Evolutionary conservation across 306 rosid species (phyloP).

Genomic region (Carpinus fangiana): DNA sequence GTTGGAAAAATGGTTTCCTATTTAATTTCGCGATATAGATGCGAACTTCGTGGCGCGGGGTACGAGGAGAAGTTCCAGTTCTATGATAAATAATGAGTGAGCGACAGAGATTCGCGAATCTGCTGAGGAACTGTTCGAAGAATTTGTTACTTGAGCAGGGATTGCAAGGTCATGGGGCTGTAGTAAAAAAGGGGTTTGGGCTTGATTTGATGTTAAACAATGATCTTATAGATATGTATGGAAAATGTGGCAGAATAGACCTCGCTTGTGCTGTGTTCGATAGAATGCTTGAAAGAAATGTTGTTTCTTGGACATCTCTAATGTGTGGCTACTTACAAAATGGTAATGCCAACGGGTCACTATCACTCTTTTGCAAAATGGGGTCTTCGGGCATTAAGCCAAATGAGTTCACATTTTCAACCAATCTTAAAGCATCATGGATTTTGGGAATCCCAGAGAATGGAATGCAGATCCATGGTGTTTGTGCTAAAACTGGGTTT

Average conservation of each 20-base stretch:
- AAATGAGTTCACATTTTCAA: slow-evolving; percentile 60
- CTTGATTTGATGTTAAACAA: slow-evolving; percentile 51
- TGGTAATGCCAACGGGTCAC: slow-evolving; percentile 41
- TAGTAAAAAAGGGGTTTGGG: slow-evolving; percentile 42
- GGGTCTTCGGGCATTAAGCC: slow-evolving; percentile 34
- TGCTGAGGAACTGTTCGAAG: slow-evolving; percentile 48
- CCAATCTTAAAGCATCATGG: slow-evolving; percentile 55
- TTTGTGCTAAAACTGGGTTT: slow-evolving; percentile 55
- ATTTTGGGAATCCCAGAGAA: slow-evolving; percentile 41
- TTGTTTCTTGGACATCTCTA: slow-evolving; percentile 44
- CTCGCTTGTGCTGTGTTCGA: slow-evolving; percentile 46
- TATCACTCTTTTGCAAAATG: slow-evolving; percentile 46
- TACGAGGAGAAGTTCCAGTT: not conserved
- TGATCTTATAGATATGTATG: slow-evolving; percentile 54
- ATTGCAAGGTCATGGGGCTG: slow-evolving; percentile 43
- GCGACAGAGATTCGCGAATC: slow-evolving; percentile 34
- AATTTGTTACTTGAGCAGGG: slow-evolving; percentile 41
- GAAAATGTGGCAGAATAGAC: slow-evolving; percentile 49
- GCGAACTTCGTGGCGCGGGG: not conserved
- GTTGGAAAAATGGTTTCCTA: not conserved
- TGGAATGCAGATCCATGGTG: slow-evolving; percentile 64
- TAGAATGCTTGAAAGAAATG: slow-evolving; percentile 55
- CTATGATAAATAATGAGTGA: slow-evolving; percentile 36
- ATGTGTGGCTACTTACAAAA: slow-evolving; percentile 54
- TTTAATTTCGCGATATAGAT: not conserved